These are phyloP conservation scores for Xylaria telfairii DNA, from an alignment of 495 filamentous ascomycete species.

Conservation along the genomic window DNA sequence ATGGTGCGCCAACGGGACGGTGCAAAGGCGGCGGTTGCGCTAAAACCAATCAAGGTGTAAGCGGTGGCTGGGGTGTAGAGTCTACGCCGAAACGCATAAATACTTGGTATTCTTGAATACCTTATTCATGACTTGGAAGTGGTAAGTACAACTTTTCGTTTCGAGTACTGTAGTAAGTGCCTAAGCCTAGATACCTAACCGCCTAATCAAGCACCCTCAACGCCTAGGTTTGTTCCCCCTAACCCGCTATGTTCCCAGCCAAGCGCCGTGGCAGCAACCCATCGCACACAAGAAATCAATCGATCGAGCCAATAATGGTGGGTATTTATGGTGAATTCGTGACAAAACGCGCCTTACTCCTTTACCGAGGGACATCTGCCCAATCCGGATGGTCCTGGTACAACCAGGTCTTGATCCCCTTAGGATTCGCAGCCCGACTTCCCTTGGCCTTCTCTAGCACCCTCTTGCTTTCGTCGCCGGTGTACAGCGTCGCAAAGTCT, in stretches of 20 bases:
- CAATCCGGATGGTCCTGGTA: conserved; percentile 57
- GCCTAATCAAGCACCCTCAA: not conserved
- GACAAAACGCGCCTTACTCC: not conserved
- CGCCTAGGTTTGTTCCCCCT: not conserved
- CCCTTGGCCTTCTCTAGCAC: conserved; percentile 48
- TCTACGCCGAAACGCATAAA: no score
- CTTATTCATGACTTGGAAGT: no score
- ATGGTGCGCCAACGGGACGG: no score
- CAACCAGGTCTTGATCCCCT: conserved; percentile 57
- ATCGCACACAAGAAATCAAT: not conserved
- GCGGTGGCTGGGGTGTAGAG: no score
- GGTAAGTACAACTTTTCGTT: no score
- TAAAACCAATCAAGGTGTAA: no score
- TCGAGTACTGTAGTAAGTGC: no score
- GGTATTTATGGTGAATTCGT: conserved; percentile 12
- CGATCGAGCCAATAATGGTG: not conserved
- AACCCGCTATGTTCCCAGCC: not conserved
- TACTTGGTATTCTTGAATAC: no score
- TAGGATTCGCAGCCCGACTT: conserved; percentile 52
- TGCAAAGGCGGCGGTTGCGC: no score
- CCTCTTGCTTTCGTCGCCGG: conserved; percentile 46
- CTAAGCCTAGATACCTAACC: not conserved
- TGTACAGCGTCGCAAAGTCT: conserved; percentile 48
- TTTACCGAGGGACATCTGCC: conserved; percentile 36
- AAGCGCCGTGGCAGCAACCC: not conserved